Percentiles rank a stretch among this genome's conserved stretches.
phyloP scores from a whole-genome alignment of 1,139 yeast genomes.

The Candida albicans region DNA sequence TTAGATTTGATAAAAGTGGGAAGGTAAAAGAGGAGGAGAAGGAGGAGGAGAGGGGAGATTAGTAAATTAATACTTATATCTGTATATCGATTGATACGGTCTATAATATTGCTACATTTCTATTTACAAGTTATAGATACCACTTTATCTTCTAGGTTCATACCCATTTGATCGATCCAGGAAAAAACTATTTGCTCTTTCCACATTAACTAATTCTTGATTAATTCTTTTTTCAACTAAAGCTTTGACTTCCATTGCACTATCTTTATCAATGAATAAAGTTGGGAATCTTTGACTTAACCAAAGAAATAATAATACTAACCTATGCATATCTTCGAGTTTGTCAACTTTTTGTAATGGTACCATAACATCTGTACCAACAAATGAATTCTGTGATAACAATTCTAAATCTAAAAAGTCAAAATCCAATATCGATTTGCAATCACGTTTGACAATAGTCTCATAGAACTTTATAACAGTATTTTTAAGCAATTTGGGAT shows the following conservation, averaged over 20 bases:
- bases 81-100: no score
- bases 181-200: slow-evolving; percentile 14
- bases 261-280: slow-evolving; percentile 70
- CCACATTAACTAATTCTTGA: slow-evolving; percentile 53
- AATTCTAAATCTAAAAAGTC: slow-evolving; percentile 35
- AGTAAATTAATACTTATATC: no score
- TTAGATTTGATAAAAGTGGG: no score
- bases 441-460: slow-evolving; percentile 37
- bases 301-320: slow-evolving; percentile 78
- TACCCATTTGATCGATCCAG: not conserved
- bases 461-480: slow-evolving; percentile 34
- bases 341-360: slow-evolving; percentile 41
- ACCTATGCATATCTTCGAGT: slow-evolving; percentile 70
- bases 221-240: slow-evolving; percentile 65
- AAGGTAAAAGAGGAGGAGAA: no score
- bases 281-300: slow-evolving; percentile 84
- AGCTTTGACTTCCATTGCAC: slow-evolving; percentile 68
- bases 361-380: slow-evolving; percentile 20
- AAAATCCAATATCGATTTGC: slow-evolving; percentile 46
- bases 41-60: no score
- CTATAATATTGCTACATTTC: no score
- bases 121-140: no score
- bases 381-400: slow-evolving; percentile 23
- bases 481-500: slow-evolving; percentile 14
- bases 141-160: no score